Base-by-base conservation (phyloP, 169 alveolate genomes). In the Eimeria mitis region DNA sequence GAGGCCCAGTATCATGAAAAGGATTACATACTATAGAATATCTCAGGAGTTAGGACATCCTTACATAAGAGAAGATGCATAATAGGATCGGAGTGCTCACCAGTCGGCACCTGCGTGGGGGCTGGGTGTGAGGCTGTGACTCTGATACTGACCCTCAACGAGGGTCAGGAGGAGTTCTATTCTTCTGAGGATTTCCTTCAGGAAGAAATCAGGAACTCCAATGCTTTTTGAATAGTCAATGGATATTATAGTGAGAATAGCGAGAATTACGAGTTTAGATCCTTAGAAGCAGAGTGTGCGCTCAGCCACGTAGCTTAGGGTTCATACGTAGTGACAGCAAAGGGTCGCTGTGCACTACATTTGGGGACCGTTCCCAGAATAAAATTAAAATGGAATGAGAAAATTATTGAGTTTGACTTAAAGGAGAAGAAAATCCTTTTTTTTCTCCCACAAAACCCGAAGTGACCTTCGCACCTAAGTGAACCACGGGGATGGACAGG, bases 341-440 rank as follows among this genome's bases (percentile, higher is more conserved):
- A 71, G 81, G 81, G 54, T 54, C 34, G 54, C 81, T 71, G 81
- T 71, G 34, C 81, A 71, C 81, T 11, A 71, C 25, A 71, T 71
- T 71, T 71, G 81, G 81, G 52, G 81, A 54, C 81, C 28, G 81
- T 71, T 71, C 81, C 81, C 13, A 42, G 78, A 8, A 37, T 5
- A 1, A 71, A 71, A 37, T 71, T 19, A n/a, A 71, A 71, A 40
- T 34, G 6, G 13, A 71, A 16, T 71, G 54, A 40, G 19, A 14
- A 71, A 71, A 3, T 71, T 34, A 71, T 34, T 40, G 54, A 71
- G 19, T 6, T 71, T 34, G 54, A 37, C 6, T 71, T 34, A 71
- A 34, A 37, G 54, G 83, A 40, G 28, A 71, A 71, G 19, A 37
- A 63, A 11, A 5, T 19, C 34, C 34, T 71, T 71, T 40, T 40